These are phyloP conservation scores for Phytopythium delawarense DNA, from an alignment of 352 stramenopile genomes.

Conservation along the genomic window DNA sequence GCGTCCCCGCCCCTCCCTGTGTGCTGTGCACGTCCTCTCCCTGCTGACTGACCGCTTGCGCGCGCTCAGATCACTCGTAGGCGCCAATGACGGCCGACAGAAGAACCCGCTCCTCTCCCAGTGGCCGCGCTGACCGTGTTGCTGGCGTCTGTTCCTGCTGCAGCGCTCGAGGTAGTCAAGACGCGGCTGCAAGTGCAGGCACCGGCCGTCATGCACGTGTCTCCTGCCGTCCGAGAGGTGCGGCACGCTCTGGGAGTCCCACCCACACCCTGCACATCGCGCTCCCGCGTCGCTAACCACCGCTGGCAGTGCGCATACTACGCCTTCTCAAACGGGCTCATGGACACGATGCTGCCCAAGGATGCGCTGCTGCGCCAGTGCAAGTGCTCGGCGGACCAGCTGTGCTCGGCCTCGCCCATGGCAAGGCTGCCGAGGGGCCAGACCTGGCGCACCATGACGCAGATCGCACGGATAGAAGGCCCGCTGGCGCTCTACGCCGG, in stretches of 20 bases:
- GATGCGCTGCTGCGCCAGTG: conserved; percentile 45
- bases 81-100: conserved; percentile 5
- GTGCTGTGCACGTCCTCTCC: background rate
- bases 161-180: conserved; percentile 85
- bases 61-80: conserved; percentile 58
- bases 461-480: conserved; percentile 59
- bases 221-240: conserved; percentile 47
- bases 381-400: conserved; percentile 43
- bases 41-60: background rate
- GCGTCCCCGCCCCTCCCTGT: conserved; percentile 9
- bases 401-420: conserved; percentile 19
- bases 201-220: conserved; percentile 44
- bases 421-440: conserved; percentile 38
- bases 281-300: too few relatives aligned
- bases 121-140: background rate
- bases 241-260: background rate
- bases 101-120: background rate
- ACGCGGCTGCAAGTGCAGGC: conserved; percentile 76
- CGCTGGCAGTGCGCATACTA: conserved; percentile 65
- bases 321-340: conserved; percentile 76
- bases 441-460: conserved; percentile 48
- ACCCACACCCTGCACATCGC: too few relatives aligned
- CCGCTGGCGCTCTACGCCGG: conserved; percentile 73
- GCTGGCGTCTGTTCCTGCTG: conserved; percentile 3
- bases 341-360: conserved; percentile 79